Conservation (phyloP, 116 monocot genomes). For the Dioscorea cayenensis region DNA sequence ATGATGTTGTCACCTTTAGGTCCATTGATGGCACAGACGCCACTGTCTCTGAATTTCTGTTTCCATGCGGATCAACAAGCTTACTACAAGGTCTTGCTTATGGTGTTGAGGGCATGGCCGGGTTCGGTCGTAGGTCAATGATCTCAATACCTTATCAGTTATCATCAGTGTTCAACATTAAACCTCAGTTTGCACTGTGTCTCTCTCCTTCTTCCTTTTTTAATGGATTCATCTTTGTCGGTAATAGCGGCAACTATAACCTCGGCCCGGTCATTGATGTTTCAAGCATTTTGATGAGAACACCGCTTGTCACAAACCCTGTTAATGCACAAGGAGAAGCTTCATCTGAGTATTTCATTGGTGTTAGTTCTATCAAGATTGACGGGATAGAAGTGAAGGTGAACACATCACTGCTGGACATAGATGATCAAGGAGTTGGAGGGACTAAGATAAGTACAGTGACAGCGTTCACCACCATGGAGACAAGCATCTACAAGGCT, state of each 20-base stretch:
- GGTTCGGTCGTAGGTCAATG: constrained; percentile 13
- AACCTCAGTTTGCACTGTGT: constrained; percentile 47
- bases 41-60: too few species aligned
- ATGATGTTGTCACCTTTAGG: too few species aligned
- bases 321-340: constrained; percentile 53
- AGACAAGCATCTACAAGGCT: constrained; percentile 43
- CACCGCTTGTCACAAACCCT: constrained; percentile 59
- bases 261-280: constrained; percentile 26
- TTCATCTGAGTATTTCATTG: constrained; percentile 52
- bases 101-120: constrained; percentile 37
- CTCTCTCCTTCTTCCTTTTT: constrained; percentile 17
- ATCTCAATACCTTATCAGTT: constrained; percentile 34
- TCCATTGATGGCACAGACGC: too few species aligned
- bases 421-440: constrained; percentile 37
- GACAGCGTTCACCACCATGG: constrained; percentile 36
- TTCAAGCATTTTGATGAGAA: constrained; percentile 44
- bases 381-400: constrained; percentile 21
- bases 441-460: constrained; percentile 57
- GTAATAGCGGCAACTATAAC: constrained; percentile 39
- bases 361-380: constrained; percentile 35
- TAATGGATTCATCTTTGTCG: constrained; percentile 44
- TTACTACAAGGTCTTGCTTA: constrained; percentile 27
- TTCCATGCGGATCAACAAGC: too few species aligned
- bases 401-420: constrained; percentile 21
- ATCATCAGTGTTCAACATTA: constrained; percentile 26